Evolutionary conservation across 768 basidiomycete species (phyloP), one percentile per base, ranked within the genome.

Genomic region (Suillus alpinus): DNA sequence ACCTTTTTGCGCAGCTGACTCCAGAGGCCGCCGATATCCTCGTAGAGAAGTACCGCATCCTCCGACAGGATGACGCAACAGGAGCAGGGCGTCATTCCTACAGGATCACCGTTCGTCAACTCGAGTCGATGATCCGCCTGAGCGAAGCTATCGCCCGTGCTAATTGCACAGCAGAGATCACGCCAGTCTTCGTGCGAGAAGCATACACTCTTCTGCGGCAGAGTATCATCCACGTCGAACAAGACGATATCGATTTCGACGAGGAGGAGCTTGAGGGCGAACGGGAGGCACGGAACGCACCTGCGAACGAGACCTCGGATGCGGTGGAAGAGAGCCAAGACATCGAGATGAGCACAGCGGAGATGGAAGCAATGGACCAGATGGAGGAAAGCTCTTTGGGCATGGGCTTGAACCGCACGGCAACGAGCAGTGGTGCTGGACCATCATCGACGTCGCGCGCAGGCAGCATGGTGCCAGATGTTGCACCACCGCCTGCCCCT

Each of bases 201-300:
- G 97, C 97, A 2, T 98, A 92, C 76, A 88, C 86, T 46, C 87
- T 99, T 20, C 80, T 99, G 13, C 87, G 92, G 29, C 95, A 97
- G 72, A 98, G 97, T 2, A 99, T 99, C 75, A 98, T 99, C 67
- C 97, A 98, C 69, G 95, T 99, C 62, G 97, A 99, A 71, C 95
- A 98, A 73, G 97, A 99, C 70, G 96, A 98, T 68, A 88, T 99
- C 69, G 94, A 97, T 71, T 92, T 98, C 73, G 97, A 98, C 69
- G 93, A 95, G 66, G 94, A 96, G 67, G 94, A 94, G 60, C 75
- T 83, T 2, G 80, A 83, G 57, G 86, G 81, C 20, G 83, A 84
- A 64, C 83, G 80, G 9, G 77, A 68, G n/a, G 73, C 76, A 32
- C 53, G 37, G 16, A 74, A 71, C 4, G 76, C 68, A 37, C 71